Evolutionary conservation across 2,329 filamentous ascomycete genomes (phyloP), one percentile per base, ranked within the genome.

Genomic region (Ceratocystis eucalypticola): DNA sequence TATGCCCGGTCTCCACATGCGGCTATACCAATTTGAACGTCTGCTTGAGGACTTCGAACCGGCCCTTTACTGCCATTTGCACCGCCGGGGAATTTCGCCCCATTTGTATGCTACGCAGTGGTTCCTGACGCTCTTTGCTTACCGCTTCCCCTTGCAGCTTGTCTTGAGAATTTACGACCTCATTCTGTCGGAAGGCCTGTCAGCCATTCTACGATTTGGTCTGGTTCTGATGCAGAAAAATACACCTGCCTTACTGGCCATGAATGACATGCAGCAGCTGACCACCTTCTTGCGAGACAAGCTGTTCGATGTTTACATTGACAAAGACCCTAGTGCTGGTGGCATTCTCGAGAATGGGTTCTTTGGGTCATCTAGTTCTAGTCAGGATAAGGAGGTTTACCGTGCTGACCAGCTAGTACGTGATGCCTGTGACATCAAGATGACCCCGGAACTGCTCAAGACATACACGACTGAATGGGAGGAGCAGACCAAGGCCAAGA

Each of bases 121-220:
- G 94, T 99, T 99, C 76, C 82, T 99, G 62, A 99, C 94, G 0
- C 81, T 99, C n/a, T 99, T 99, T 73, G 91, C 93, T 41, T 99
- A 99, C 75, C 89, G 95, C 53, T 99, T 99, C 75, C 94, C 94
- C 7, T 81, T 99, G 6, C 94, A 99, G 74, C 84, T 99, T 8
- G 94, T 99, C 5, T 86, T 99, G 67, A 89, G 94, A 41, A 95
- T 99, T 63, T 99, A 97, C 76, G 94, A 99, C 74, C 79, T 99
- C 66, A 94, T 99, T 64, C 80, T 99, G 20, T 94, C 90, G 61
- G 93, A 97, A 75, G 94, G 95, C 2, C 80, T 99, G 17, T 89
- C 91, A 65, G 94, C 94, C 0, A 94, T 99, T 70, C 79, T 99
- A 64, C 93, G 93, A 71, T 99, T 99, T 71, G 93, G 92, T 65